phyloP scores from a whole-genome alignment of 768 basidiomycete species.

The Kwoniella shandongensis region DNA sequence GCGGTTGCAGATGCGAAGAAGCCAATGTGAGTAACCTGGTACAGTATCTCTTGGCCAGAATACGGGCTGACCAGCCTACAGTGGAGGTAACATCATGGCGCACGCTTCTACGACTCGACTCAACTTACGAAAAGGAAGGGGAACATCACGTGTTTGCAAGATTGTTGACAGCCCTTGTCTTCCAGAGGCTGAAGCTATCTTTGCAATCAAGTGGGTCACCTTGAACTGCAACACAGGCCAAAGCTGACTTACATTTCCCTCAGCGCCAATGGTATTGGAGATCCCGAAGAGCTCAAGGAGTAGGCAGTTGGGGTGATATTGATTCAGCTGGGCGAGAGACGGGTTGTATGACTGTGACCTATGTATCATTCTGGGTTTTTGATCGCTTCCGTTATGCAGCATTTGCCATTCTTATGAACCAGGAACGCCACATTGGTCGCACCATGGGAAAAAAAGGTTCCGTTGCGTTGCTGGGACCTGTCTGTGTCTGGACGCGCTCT shows the following conservation, averaged over 20 bases:
- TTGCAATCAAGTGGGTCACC: slow-evolving; percentile 67
- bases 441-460: background rate
- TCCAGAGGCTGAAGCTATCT: slow-evolving; percentile 92
- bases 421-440: background rate
- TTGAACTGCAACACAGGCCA: background rate
- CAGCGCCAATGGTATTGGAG: slow-evolving; percentile 82
- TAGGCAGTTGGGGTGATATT: background rate
- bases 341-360: too few species aligned
- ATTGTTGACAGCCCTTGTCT: slow-evolving; percentile 98
- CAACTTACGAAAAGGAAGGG: slow-evolving; percentile 88
- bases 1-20: slow-evolving; percentile 93
- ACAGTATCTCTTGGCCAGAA: too few species aligned
- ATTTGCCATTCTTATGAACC: too few species aligned
- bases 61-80: slow-evolving; percentile 20
- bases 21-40: slow-evolving; percentile 62
- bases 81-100: slow-evolving; percentile 96
- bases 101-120: slow-evolving; percentile 96
- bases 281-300: slow-evolving; percentile 70
- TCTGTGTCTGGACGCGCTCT: slow-evolving; percentile 3
- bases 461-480: background rate
- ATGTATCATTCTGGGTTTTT: too few species aligned
- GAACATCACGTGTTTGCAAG: slow-evolving; percentile 88
- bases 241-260: slow-evolving; percentile 8
- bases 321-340: too few species aligned
- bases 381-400: too few species aligned